Evolutionary conservation across 2,329 filamentous ascomycete genomes (phyloP).

Genomic region (Trematosphaeria pertusa): DNA sequence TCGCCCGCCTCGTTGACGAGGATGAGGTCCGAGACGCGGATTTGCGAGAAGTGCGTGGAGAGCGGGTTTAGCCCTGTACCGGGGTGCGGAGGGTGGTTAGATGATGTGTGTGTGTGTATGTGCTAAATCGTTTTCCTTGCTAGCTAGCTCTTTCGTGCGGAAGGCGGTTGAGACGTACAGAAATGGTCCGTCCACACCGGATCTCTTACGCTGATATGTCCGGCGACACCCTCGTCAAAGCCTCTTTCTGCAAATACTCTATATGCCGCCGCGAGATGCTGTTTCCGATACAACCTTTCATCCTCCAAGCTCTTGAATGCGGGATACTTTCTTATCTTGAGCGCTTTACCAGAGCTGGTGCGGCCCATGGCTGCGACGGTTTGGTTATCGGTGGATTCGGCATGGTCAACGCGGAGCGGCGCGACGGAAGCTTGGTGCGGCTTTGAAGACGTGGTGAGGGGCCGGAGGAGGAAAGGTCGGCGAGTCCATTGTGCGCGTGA

Average conservation of each 20-base stretch:
- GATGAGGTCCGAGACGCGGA: conserved; percentile 52
- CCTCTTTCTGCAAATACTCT: conserved; percentile 47
- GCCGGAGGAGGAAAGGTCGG: neutral
- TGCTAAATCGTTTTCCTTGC: too few species aligned
- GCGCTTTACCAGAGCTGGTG: conserved; percentile 53
- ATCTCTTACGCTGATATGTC: conserved; percentile 55
- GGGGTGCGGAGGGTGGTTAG: too few species aligned
- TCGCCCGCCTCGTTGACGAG: conserved; percentile 53
- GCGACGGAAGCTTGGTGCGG: conserved; percentile 24
- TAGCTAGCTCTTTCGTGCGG: too few species aligned
- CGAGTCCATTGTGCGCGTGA: neutral
- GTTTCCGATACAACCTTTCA: conserved; percentile 53
- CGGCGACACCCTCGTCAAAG: conserved; percentile 52
- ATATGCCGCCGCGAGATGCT: conserved; percentile 56
- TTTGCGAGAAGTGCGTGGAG: conserved; percentile 53
- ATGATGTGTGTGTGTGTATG: too few species aligned
- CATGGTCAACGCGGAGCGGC: conserved; percentile 34
- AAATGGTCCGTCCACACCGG: conserved; percentile 43
- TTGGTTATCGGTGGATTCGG: conserved; percentile 51
- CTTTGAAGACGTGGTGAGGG: conserved; percentile 20
- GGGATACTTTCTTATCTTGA: conserved; percentile 56
- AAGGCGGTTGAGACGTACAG: conserved; percentile 19
- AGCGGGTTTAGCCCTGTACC: conserved; percentile 51
- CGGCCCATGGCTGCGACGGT: conserved; percentile 55
- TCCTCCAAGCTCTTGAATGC: conserved; percentile 48